These are phyloP conservation scores for Daldinia loculata DNA, from an alignment of 495 filamentous ascomycete genomes.

Conservation along the genomic window DNA sequence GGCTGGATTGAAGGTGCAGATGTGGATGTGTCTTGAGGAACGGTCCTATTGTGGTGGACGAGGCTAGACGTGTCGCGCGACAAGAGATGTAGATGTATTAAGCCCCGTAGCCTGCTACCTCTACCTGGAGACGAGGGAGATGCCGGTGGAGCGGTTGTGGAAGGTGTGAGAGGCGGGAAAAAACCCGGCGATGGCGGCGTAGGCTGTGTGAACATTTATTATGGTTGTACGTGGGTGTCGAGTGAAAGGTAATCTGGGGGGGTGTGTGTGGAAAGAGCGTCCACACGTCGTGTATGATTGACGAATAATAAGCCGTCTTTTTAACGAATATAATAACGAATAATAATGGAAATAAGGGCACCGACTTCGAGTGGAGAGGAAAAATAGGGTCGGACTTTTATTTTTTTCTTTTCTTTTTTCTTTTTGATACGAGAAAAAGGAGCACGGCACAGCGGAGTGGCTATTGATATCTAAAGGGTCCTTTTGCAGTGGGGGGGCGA, in stretches of 20 bases:
- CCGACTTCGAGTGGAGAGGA: constrained; percentile 26
- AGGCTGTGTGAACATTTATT: constrained; percentile 64
- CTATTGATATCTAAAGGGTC: constrained; percentile 26
- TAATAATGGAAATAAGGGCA: constrained; percentile 25
- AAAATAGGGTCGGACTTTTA: constrained; percentile 5
- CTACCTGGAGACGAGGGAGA: constrained; percentile 61
- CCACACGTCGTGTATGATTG: constrained; percentile 28
- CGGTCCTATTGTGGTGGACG: constrained; percentile 43
- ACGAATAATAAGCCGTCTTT: constrained; percentile 27
- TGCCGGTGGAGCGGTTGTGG: constrained; percentile 53
- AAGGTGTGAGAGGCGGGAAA: constrained; percentile 52
- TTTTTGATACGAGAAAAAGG: not conserved
- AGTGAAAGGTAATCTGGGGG: constrained; percentile 22
- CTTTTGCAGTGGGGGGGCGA: constrained; percentile 17
- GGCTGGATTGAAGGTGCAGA: constrained; percentile 30
- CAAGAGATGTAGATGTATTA: constrained; percentile 75
- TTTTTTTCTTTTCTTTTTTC: constrained; percentile 9
- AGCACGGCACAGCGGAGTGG: constrained; percentile 19
- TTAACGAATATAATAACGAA: constrained; percentile 33
- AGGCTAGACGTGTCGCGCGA: constrained; percentile 57
- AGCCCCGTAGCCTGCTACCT: constrained; percentile 70
- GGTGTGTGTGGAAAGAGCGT: constrained; percentile 27
- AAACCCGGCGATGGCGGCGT: constrained; percentile 57
- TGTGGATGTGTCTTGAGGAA: constrained; percentile 41
- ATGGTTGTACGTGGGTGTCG: constrained; percentile 29